Conservation (phyloP, 2,329 filamentous ascomycete species). For the Zasmidium cellare region DNA sequence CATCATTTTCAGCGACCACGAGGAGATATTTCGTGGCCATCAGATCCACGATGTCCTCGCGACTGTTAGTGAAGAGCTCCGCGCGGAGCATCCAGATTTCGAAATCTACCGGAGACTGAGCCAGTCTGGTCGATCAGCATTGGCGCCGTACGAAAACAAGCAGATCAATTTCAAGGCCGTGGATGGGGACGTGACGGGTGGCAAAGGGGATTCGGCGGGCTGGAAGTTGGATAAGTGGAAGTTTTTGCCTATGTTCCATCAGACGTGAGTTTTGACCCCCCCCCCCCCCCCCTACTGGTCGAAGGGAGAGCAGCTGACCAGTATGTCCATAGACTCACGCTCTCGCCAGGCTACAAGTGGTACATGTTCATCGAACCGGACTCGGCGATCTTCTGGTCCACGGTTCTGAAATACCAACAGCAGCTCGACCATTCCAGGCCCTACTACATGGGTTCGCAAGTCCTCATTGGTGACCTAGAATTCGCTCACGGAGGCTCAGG, state of each 20-base stretch:
- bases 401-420: constrained; percentile 53
- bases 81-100: constrained; percentile 33
- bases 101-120: constrained; percentile 37
- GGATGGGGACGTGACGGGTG: neutral
- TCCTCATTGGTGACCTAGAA: constrained; percentile 42
- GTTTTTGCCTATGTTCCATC: constrained; percentile 47
- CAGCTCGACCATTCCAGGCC: constrained; percentile 50
- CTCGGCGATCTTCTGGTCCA: constrained; percentile 56
- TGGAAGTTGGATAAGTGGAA: constrained; percentile 50
- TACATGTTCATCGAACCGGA: constrained; percentile 61
- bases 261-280: constrained; percentile 18
- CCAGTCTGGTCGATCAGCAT: constrained; percentile 26
- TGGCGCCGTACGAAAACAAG: constrained; percentile 21
- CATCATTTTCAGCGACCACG: constrained; percentile 59
- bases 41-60: constrained; percentile 36
- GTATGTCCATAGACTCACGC: constrained; percentile 35
- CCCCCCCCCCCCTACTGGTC: too few relatives aligned
- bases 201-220: constrained; percentile 26
- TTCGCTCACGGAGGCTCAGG: constrained; percentile 46
- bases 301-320: neutral
- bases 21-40: constrained; percentile 50
- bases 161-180: constrained; percentile 9
- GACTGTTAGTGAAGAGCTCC: constrained; percentile 28
- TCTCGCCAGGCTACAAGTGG: constrained; percentile 52
- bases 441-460: constrained; percentile 55